Conservation (phyloP, 306 rosid species). For the Castanea mollissima region DNA sequence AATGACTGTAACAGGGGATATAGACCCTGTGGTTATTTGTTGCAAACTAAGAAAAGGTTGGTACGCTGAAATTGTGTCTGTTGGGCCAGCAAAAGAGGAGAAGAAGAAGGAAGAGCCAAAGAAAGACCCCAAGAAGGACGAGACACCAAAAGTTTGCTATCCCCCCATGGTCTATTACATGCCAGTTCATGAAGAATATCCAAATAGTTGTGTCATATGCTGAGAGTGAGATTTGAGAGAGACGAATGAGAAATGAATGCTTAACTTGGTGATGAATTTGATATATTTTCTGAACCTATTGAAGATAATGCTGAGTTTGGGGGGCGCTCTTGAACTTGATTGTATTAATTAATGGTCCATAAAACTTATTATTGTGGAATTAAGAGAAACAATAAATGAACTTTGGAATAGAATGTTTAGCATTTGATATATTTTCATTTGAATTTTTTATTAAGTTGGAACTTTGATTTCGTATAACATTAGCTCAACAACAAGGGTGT, state of each 20-base stretch:
- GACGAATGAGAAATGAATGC: not conserved
- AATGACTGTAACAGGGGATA: conserved; percentile 59
- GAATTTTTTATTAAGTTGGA: not conserved
- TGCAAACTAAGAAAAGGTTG: conserved; percentile 65
- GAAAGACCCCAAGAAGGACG: conserved; percentile 30
- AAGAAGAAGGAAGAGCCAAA: conserved; percentile 47
- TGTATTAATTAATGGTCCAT: too few relatives aligned
- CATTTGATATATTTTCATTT: not conserved
- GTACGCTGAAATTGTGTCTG: conserved; percentile 59
- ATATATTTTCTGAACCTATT: not conserved
- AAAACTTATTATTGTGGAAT: too few relatives aligned
- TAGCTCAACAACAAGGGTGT: not conserved
- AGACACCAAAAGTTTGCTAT: conserved; percentile 30
- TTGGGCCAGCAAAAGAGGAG: conserved; percentile 87
- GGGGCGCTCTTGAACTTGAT: too few relatives aligned
- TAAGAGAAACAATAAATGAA: not conserved
- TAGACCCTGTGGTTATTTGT: conserved; percentile 62
- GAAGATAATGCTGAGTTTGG: too few relatives aligned
- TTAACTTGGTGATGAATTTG: too few relatives aligned
- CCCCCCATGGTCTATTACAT: conserved; percentile 49
- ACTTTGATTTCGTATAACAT: not conserved
- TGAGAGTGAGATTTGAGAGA: conserved; percentile 17
- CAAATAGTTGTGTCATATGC: conserved; percentile 68
- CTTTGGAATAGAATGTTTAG: not conserved
- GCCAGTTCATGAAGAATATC: conserved; percentile 63